Percentiles rank a stretch among this genome's conserved stretches.
These are phyloP conservation scores for Hypseocharis bilobata DNA, from an alignment of 441 rosid species.

Conservation along the genomic window DNA sequence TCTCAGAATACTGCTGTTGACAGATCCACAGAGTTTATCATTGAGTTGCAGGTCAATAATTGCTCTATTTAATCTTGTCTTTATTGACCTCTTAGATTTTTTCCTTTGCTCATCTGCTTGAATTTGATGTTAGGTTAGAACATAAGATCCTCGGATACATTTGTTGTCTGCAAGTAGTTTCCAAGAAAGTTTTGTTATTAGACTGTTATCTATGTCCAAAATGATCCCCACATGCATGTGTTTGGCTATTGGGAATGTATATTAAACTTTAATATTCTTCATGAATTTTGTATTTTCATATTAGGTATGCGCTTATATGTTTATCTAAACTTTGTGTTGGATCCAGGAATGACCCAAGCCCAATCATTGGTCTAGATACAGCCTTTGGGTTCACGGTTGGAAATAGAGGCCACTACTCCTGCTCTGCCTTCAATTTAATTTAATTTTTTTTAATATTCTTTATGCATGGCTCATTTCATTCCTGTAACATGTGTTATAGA, in stretches of 20 bases:
- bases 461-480: not conserved
- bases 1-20: slow-evolving; percentile 39
- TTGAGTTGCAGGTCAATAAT: slow-evolving; percentile 72
- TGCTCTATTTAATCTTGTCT: not conserved
- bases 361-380: not conserved
- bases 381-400: not conserved
- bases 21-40: slow-evolving; percentile 49
- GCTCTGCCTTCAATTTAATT: not conserved
- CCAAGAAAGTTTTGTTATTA: too few species aligned
- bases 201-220: not conserved
- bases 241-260: not conserved
- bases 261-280: not conserved
- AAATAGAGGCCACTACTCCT: not conserved
- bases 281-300: not conserved
- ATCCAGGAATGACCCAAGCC: not conserved
- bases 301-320: too few species aligned
- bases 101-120: not conserved
- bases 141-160: not conserved
- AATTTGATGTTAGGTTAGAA: not conserved
- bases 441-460: not conserved
- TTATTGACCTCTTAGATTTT: not conserved
- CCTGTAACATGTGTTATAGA: not conserved
- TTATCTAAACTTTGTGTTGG: not conserved
- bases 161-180: not conserved
- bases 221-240: not conserved